phyloP scores from a whole-genome alignment of 169 alveolate genomes.

The Cryptosporidium parvum region DNA sequence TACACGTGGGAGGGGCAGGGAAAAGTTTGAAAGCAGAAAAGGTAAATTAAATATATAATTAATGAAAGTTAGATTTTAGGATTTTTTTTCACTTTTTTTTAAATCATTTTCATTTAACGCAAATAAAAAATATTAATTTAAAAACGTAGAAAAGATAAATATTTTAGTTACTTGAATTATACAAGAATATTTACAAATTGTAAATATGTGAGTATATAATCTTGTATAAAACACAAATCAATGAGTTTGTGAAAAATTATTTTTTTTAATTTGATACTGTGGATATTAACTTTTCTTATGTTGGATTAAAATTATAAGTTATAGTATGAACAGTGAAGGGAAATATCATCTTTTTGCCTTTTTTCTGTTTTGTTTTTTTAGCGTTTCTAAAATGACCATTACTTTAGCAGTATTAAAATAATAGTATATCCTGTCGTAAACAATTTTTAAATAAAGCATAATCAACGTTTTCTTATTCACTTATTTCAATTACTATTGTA shows the following conservation, averaged over 20 bases:
- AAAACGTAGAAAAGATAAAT: not conserved
- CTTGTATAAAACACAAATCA: not conserved
- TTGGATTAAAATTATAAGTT: not conserved
- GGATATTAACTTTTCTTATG: not conserved
- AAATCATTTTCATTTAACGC: not conserved
- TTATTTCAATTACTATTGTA: slow-evolving; percentile 2
- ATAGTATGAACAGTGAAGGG: not conserved
- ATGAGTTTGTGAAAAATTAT: not conserved
- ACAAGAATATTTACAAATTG: not conserved
- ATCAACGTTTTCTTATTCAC: not conserved
- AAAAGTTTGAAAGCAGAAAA: not conserved
- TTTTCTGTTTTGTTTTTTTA: too few species aligned
- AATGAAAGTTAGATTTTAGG: not conserved
- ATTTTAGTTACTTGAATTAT: not conserved
- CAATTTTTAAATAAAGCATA: not conserved
- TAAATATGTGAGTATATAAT: not conserved
- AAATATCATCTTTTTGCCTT: not conserved
- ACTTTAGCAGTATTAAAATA: not conserved
- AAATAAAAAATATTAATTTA: slow-evolving; percentile 1
- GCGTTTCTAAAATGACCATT: not conserved
- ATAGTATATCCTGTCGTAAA: too few species aligned
- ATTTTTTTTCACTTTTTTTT: not conserved
- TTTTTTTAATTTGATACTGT: not conserved
- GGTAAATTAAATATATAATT: not conserved
- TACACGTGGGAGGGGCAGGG: not conserved